Evolutionary conservation across 2,329 filamentous ascomycete genomes (phyloP), one percentile per base, ranked within the genome.

Genomic region (Apiospora koreana): DNA sequence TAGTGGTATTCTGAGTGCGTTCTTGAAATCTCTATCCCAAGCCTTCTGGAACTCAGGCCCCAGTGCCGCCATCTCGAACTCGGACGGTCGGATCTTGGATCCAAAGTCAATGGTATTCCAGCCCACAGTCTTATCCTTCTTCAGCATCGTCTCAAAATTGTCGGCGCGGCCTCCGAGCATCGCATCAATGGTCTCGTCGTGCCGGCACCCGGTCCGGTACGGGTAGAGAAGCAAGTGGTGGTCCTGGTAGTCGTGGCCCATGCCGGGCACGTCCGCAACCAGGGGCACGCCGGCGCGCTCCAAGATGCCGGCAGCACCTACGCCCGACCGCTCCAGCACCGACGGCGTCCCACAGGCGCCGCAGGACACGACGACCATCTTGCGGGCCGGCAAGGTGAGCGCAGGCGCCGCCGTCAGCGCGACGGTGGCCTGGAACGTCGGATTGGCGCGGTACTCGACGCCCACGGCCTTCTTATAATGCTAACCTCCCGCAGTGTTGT

Each of bases 271-370:
- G 71, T 88, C 82, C 16, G 84, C 80, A 2, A 88, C 76, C 2
- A 86, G 76, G 2, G 84, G 80, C 10, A 91, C 84, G 1, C 85
- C 85, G 1, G 79, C 81, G 18, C 73, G 72, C 41, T 77, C 71
- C 18, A 84, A 76, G 14, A 90, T 78, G 1, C 84, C 80, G 0
- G 82, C 79, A 58, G 83, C 81, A n/a, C 88, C 89, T 1, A 92
- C 75, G 9, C 90, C 90, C 0, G 90, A 92, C 25, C 90, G 81
- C 76, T 92, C 89, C 0, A 92, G 84, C 1, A 92, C 82, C 0
- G 80, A 78, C 0, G 89, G 87, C 0, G 87, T 87, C 1, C 86
- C 85, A 6, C 85, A 81, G 0, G 87, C 83, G 14, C 88, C 88
- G 5, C 82, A 81, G 1, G 82, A 81, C 0, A 84, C 73, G 5